Percentiles rank a stretch among this genome's conserved stretches.
These are phyloP conservation scores for Scheffersomyces parashehatae DNA, from an alignment of 1,139 yeast genomes.

Conservation along the genomic window DNA sequence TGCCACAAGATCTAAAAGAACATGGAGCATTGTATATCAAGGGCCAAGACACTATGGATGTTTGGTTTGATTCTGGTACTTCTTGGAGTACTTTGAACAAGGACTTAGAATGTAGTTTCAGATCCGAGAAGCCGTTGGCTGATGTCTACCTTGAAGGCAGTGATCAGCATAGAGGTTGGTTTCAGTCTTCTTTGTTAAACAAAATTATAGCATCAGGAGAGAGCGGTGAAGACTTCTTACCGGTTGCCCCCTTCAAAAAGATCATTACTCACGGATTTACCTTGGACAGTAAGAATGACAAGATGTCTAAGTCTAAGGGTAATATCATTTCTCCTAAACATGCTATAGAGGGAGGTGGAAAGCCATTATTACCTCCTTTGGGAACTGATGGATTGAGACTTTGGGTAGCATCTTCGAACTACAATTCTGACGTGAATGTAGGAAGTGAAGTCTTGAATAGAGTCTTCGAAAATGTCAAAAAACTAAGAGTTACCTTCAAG, in stretches of 20 bases:
- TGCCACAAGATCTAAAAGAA: constrained; percentile 48
- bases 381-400: constrained; percentile 92
- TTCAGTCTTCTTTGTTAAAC: constrained; percentile 87
- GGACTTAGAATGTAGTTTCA: constrained; percentile 28
- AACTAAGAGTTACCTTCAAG: constrained; percentile 77
- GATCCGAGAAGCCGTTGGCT: constrained; percentile 44
- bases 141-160: constrained; percentile 91
- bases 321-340: constrained; percentile 72
- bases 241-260: constrained; percentile 67
- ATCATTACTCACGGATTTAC: constrained; percentile 94
- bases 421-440: constrained; percentile 74
- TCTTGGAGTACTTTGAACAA: constrained; percentile 74
- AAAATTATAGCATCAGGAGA: constrained; percentile 57
- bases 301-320: constrained; percentile 94
- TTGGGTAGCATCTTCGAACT: constrained; percentile 90
- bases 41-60: constrained; percentile 94
- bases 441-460: constrained; percentile 73
- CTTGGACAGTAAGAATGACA: constrained; percentile 78
- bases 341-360: constrained; percentile 65
- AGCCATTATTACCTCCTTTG: constrained; percentile 58
- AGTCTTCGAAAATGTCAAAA: constrained; percentile 78
- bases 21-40: constrained; percentile 50
- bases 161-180: constrained; percentile 99
- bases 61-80: constrained; percentile 98
- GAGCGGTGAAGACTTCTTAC: constrained; percentile 30